Evolutionary conservation across 75 land plant genomes (phyloP).

Genomic region (Azolla pinnata): DNA sequence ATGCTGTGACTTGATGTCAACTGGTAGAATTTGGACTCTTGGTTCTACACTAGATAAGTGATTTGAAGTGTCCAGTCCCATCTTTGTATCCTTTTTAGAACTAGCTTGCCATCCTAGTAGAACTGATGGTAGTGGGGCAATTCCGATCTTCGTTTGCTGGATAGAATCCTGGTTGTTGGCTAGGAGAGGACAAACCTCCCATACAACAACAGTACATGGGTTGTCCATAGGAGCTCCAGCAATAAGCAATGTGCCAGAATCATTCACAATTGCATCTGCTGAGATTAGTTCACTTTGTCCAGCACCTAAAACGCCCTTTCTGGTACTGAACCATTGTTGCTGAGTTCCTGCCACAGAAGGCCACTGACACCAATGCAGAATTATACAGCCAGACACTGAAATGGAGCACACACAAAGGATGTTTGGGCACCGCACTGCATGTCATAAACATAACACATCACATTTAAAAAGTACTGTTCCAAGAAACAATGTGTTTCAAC

Average conservation of each 20-base stretch:
- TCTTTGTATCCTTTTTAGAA: conserved; percentile 2
- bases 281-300: conserved; percentile 97
- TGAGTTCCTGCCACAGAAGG: conserved; percentile 37
- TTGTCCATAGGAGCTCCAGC: conserved; percentile 98
- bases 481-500: too few species aligned
- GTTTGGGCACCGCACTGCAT: conserved; percentile 92
- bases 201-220: conserved; percentile 96
- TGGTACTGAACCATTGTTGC: conserved; percentile 76
- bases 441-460: too few species aligned
- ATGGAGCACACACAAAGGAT: conserved; percentile 93
- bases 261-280: conserved; percentile 88
- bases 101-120: conserved; percentile 88
- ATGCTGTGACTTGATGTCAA: conserved; percentile 2
- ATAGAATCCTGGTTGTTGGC: conserved; percentile 50
- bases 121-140: conserved; percentile 87
- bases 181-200: conserved; percentile 76
- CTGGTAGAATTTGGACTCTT: background rate
- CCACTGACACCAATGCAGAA: conserved; percentile 95
- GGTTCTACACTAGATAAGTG: background rate
- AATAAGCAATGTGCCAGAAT: conserved; percentile 77
- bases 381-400: conserved; percentile 82
- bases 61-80: background rate
- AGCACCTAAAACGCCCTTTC: conserved; percentile 93
- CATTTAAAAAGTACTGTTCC: too few species aligned
- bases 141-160: conserved; percentile 54